Evolutionary conservation across 345 rosid species (phyloP).

Genomic region (Adansonia digitata): DNA sequence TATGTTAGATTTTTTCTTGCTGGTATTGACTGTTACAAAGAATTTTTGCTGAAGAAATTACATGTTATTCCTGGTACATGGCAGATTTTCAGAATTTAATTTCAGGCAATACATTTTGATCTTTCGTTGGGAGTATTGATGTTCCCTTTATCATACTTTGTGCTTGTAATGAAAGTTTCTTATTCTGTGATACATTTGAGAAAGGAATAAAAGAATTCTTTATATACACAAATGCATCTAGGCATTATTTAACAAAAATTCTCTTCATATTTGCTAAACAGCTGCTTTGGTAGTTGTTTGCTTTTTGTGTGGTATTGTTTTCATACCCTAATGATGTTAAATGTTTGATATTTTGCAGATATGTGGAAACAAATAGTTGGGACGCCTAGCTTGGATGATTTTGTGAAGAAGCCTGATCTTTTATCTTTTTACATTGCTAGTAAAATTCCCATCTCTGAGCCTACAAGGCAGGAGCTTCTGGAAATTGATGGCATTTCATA

Average conservation of each 20-base stretch:
- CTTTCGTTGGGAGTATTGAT: background rate
- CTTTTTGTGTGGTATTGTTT: background rate
- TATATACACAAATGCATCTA: background rate
- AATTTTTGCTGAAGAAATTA: background rate
- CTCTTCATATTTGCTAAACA: background rate
- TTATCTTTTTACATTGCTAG: slow-evolving; percentile 86
- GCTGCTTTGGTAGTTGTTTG: background rate
- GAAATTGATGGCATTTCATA: slow-evolving; percentile 86
- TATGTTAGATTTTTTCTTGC: background rate
- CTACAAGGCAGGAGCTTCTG: slow-evolving; percentile 88
- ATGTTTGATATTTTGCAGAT: slow-evolving; percentile 41
- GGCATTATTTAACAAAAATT: background rate
- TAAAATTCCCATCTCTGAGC: slow-evolving; percentile 85
- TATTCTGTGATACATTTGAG: background rate
- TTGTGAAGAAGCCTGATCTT: slow-evolving; percentile 73
- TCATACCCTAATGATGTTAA: background rate
- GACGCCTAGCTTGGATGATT: slow-evolving; percentile 60
- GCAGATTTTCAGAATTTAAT: background rate
- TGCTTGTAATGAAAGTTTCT: background rate
- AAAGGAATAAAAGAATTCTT: background rate
- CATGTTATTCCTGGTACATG: background rate
- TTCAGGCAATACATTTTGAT: background rate
- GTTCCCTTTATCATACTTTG: background rate
- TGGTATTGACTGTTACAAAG: background rate
- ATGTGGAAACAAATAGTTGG: slow-evolving; percentile 92